Base-by-base conservation (phyloP, 2,329 filamentous ascomycete genomes). In the Diaporthe citrichinensis region DNA sequence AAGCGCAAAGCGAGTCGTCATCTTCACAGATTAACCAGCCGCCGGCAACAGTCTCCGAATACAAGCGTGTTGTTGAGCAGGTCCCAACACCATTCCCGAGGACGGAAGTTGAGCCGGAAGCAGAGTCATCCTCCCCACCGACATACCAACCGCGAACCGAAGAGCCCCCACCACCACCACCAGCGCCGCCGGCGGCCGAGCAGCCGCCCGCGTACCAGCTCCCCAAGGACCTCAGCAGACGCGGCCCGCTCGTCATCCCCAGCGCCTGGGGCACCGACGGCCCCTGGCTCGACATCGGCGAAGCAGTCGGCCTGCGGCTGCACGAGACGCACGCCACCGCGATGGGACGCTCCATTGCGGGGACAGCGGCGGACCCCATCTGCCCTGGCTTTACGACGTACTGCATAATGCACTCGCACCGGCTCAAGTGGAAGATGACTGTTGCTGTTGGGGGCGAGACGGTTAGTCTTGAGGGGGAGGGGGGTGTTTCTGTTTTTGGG, bases 321-420 rank as follows among this genome's bases (percentile, higher is more conserved):
- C 15, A 58, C 44, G 36, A 44, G 41, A 72, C 34, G 31, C 15
- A 44, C 25, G 62, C 34, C 31, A 44, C 12, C 20, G 74, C 51
- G 6, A 6, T 73, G 59, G 74, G 71, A 3, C 39, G 51, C 3
- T 3, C 12, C 4, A 17, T 73, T n/a, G 20, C 46, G 23, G 17
- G 34, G 12, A 15, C 46, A 2, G 53, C 6, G 14, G 5, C 23
- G n/a, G 36, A 44, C 3, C 28, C 10, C 34, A 44, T 81, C 4
- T 74, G 55, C 1, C 80, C 81, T 0, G 75, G 55, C 15, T 79
- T 82, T 72, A 74, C 62, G 34, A 81, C 79, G 0, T 81, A 80
- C 67, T 82, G 81, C 31, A 79, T 83, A 25, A 75, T 69, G 2
- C 78, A 81, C 3, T 75, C 44, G 0, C 80, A 83, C 53, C 58